Conservation (phyloP, 768 basidiomycete genomes). For the Lyophyllum shimeji region DNA sequence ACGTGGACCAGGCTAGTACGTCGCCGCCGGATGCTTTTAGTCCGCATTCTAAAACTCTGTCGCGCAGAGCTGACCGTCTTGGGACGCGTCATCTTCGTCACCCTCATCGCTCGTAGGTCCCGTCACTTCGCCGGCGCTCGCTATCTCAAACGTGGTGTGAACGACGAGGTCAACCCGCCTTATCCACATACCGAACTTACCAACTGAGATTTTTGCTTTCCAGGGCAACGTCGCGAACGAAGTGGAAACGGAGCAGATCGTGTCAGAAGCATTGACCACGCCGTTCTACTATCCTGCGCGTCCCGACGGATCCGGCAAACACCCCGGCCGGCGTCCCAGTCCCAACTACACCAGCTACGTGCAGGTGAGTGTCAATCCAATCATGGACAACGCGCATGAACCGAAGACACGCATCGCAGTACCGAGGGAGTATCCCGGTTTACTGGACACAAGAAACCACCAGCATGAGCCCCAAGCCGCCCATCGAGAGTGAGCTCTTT, state of each 20-base stretch:
- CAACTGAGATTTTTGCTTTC: background rate
- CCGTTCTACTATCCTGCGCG: constrained; percentile 78
- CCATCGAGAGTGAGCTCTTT: constrained; percentile 81
- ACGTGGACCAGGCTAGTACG: constrained; percentile 98
- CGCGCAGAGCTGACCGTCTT: constrained; percentile 82
- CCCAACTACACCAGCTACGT: constrained; percentile 95
- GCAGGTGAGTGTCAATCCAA: constrained; percentile 49
- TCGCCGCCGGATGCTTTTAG: background rate
- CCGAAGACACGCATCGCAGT: constrained; percentile 41
- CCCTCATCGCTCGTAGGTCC: constrained; percentile 92
- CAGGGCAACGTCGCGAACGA: constrained; percentile 99
- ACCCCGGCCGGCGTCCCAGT: constrained; percentile 54
- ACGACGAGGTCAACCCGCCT: constrained; percentile 66
- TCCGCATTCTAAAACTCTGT: background rate
- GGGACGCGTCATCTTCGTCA: constrained; percentile 87
- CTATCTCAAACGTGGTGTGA: constrained; percentile 92
- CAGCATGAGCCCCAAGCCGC: constrained; percentile 89
- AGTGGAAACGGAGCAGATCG: constrained; percentile 98
- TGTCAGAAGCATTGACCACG: constrained; percentile 85
- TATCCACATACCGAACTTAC: background rate
- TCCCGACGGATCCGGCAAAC: constrained; percentile 27
- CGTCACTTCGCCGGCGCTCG: constrained; percentile 95
- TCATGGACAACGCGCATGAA: too few relatives aligned
- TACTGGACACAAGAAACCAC: constrained; percentile 96
- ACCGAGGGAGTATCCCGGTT: constrained; percentile 92